phyloP scores from a whole-genome alignment of 148 eudicot genomes.

The Fagopyrum esculentum region DNA sequence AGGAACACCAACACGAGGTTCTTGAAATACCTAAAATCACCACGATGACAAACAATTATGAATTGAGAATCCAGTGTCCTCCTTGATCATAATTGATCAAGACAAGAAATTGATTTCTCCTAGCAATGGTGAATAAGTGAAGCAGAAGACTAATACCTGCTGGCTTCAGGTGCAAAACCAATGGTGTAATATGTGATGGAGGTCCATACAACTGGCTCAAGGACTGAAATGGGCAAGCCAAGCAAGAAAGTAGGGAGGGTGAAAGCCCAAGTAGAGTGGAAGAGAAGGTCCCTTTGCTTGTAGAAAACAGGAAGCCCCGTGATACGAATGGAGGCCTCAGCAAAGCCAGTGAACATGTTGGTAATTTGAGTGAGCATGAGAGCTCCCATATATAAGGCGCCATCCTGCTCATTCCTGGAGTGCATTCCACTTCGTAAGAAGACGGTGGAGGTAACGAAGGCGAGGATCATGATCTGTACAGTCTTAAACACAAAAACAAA shows the following conservation, averaged over 20 bases:
- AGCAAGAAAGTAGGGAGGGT: slow-evolving; percentile 69
- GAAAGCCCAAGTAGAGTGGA: slow-evolving; percentile 74
- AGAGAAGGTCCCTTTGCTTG: slow-evolving; percentile 76
- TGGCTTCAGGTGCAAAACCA: slow-evolving; percentile 71
- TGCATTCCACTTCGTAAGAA: slow-evolving; percentile 36
- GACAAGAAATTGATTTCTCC: too few relatives aligned
- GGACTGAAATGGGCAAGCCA: slow-evolving; percentile 56
- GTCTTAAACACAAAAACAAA: slow-evolving; percentile 69
- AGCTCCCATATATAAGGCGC: slow-evolving; percentile 62
- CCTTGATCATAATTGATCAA: too few relatives aligned
- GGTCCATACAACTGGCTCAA: slow-evolving; percentile 66
- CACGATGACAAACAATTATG: too few relatives aligned
- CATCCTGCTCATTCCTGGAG: slow-evolving; percentile 26
- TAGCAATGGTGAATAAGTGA: too few relatives aligned
- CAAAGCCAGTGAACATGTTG: slow-evolving; percentile 66
- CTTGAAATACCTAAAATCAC: slow-evolving; percentile 71
- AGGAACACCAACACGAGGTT: slow-evolving; percentile 62
- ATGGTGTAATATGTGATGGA: slow-evolving; percentile 56
- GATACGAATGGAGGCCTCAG: slow-evolving; percentile 61
- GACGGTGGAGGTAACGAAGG: slow-evolving; percentile 47
- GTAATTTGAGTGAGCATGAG: slow-evolving; percentile 45
- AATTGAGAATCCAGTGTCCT: too few relatives aligned
- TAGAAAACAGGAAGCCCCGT: slow-evolving; percentile 68
- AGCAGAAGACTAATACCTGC: slow-evolving; percentile 39
- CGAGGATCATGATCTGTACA: slow-evolving; percentile 58